phyloP scores from a whole-genome alignment of 1,139 yeast genomes.

The Spencermartinsiella ligniputridi region DNA sequence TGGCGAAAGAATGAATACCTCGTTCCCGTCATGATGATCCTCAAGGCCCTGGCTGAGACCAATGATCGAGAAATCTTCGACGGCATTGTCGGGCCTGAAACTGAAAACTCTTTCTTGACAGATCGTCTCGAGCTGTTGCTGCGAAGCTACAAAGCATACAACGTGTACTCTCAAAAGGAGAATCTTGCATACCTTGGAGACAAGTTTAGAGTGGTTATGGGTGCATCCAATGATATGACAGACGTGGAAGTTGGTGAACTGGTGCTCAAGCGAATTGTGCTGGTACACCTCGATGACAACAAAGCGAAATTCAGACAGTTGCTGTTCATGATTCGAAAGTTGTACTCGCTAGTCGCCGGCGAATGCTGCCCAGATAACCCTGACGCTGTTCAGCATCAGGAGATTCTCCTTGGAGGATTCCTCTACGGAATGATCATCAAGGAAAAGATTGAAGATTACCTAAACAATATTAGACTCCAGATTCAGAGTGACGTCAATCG shows the following conservation, averaged over 20 bases:
- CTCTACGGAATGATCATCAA: slow-evolving; percentile 94
- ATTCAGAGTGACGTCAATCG: slow-evolving; percentile 77
- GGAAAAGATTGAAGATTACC: slow-evolving; percentile 92
- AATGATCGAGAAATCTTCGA: slow-evolving; percentile 94
- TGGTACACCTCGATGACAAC: slow-evolving; percentile 75
- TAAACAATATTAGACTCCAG: slow-evolving; percentile 67
- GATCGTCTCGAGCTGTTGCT: slow-evolving; percentile 94
- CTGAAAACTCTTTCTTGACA: slow-evolving; percentile 84
- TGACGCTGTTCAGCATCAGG: slow-evolving; percentile 99
- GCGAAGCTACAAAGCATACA: slow-evolving; percentile 80
- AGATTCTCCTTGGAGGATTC: slow-evolving; percentile 92
- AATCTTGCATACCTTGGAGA: slow-evolving; percentile 92
- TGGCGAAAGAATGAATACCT: slow-evolving; percentile 96
- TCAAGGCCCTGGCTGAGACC: slow-evolving; percentile 85
- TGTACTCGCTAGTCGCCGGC: slow-evolving; percentile 92
- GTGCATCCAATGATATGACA: slow-evolving; percentile 79
- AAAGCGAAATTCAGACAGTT: slow-evolving; percentile 81
- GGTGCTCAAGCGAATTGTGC: slow-evolving; percentile 74
- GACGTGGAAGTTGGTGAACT: slow-evolving; percentile 90
- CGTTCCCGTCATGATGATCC: slow-evolving; percentile 87
- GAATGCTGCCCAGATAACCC: slow-evolving; percentile 98
- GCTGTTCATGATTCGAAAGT: slow-evolving; percentile 90
- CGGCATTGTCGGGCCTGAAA: slow-evolving; percentile 89
- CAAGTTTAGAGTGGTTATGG: slow-evolving; percentile 90
- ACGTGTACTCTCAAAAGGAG: slow-evolving; percentile 74